Base-by-base conservation (phyloP, 1,139 yeast genomes). In the Protomyces arabidopsidicola region DNA sequence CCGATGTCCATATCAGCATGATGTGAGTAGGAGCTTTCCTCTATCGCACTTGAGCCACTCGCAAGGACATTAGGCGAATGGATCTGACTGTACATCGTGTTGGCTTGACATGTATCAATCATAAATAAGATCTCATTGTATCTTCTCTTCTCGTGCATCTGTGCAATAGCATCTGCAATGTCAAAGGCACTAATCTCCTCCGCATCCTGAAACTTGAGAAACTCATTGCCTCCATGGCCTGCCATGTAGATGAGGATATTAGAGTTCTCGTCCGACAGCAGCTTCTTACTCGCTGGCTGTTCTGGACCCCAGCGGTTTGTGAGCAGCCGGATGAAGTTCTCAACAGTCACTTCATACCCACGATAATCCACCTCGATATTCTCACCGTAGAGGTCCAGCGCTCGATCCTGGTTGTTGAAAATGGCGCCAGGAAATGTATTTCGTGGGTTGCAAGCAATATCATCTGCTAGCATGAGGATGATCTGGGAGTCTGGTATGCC, bases 31-130 rank as follows among this genome's bases (percentile, higher is more conserved):
- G 97, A 89, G 61, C 93, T 86, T 75, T 95, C 97, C 65, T 88
- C 96, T 10, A 90, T 69, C 69, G 81, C 87, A n/a, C 96, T 87
- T 1, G 97, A 90, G 0, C 98, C 99, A 54, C 93, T 95, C 0
- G 97, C 90, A 65, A 93, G 78, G 56, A 93, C 84, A 73, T 93
- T 91, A 48, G 98, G 98, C 9, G 97, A 88, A 73, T 90, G 90
- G 73, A 91, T 86, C 72, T 88, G 83, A 65, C 95, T 87, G 75
- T 88, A 93, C 98, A 93, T 93, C 20, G 98, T 90, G 75, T 93
- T 93, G 36, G 98, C 98, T 77, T 93, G 98, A 74, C 99, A 93
- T 0, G 99, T 93, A 74, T 93, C 99, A 69, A 93, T 88, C 98
- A 93, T 93, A 75, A 93, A 93, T 72, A 93, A 84, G 52, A 93